A percentile compares a stretch with the other conserved stretches of the same genome.
Conservation (phyloP, 2,329 filamentous ascomycete species). For the Venturiaceae sp. region DNA sequence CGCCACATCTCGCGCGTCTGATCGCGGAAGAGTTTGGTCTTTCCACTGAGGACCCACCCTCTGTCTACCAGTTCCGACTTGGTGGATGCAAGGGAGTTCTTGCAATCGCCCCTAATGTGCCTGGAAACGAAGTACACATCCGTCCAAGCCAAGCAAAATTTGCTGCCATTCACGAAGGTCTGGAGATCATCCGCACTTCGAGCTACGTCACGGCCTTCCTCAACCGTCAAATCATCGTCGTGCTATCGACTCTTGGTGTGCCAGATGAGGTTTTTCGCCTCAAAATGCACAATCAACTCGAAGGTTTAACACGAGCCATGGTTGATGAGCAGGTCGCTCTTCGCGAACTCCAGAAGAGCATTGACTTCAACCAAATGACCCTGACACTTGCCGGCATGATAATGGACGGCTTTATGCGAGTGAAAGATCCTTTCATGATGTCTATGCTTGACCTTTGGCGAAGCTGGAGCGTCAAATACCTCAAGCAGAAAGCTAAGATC, state of each 20-base stretch:
- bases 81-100: conserved; percentile 90
- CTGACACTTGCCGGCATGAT: conserved; percentile 68
- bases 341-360: conserved; percentile 58
- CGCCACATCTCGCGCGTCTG: conserved; percentile 62
- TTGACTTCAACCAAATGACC: conserved; percentile 80
- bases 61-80: conserved; percentile 83
- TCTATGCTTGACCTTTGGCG: conserved; percentile 78
- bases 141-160: conserved; percentile 88
- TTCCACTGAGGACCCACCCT: conserved; percentile 52
- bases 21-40: conserved; percentile 62
- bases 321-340: conserved; percentile 53
- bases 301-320: conserved; percentile 61
- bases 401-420: conserved; percentile 64
- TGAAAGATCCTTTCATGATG: conserved; percentile 68
- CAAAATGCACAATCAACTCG: conserved; percentile 60
- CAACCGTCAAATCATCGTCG: conserved; percentile 81
- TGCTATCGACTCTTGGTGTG: conserved; percentile 73
- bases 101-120: conserved; percentile 60
- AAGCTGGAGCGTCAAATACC: conserved; percentile 76
- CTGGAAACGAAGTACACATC: conserved; percentile 61
- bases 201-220: conserved; percentile 67
- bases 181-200: conserved; percentile 82
- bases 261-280: conserved; percentile 53
- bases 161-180: conserved; percentile 52
- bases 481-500: conserved; percentile 90